Conservation (phyloP, 2,329 filamentous ascomycete species). For the Colletotrichum cordylinicola region DNA sequence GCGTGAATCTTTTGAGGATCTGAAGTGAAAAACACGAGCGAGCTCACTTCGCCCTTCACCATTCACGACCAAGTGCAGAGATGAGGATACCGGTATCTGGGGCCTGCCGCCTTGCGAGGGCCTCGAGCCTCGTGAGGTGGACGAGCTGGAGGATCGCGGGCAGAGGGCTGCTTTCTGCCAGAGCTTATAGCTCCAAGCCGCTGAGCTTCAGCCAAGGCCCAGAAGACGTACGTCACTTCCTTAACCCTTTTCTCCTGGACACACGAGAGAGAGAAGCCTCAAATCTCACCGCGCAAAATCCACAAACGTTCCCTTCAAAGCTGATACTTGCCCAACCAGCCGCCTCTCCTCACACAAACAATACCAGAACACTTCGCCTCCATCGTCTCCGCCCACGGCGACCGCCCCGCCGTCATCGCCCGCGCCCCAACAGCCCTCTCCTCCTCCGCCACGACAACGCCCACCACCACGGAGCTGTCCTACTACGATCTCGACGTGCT, state of each 20-base stretch:
- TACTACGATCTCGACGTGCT: slow-evolving; percentile 77
- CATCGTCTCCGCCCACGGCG: slow-evolving; percentile 68
- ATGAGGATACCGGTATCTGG: not conserved
- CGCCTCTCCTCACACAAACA: slow-evolving; percentile 69
- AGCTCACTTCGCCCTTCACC: not conserved
- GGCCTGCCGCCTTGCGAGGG: not conserved
- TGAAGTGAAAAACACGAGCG: not conserved
- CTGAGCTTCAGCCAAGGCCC: slow-evolving; percentile 5
- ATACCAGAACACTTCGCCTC: slow-evolving; percentile 75
- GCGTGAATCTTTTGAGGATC: not conserved
- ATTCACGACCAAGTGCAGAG: not conserved
- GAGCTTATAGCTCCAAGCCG: not conserved
- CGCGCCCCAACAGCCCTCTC: slow-evolving; percentile 43
- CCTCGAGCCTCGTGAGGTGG: not conserved
- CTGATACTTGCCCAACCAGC: slow-evolving; percentile 47
- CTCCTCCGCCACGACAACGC: slow-evolving; percentile 24
- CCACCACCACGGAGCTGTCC: slow-evolving; percentile 70
- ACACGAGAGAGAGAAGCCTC: not conserved
- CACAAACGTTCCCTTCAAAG: not conserved
- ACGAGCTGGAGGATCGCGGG: not conserved
- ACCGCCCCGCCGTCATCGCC: slow-evolving; percentile 64
- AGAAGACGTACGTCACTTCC: not conserved
- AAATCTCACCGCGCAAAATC: not conserved
- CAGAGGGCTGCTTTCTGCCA: not conserved
- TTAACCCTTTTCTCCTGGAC: not conserved